Evolutionary conservation across 768 basidiomycete species (phyloP), one percentile per base, ranked within the genome.

Genomic region (Collybia sp.): DNA sequence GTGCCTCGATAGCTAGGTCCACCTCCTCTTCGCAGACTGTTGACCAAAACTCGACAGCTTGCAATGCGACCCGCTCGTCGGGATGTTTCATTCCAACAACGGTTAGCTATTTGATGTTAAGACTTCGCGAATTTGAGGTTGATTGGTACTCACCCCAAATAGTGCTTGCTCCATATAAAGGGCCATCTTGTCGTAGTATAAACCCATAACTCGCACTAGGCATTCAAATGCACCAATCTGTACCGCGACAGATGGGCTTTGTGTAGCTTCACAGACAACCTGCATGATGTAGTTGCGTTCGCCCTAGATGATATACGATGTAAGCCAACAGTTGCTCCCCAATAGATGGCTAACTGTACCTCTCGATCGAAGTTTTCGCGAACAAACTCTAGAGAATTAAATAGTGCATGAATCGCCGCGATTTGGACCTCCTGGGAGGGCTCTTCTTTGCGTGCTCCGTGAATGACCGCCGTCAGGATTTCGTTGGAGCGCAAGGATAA

Each of bases 231-330:
- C 87, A 25, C 84, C 91, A n/a, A 96, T 88, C 71, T 98, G 95
- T 31, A 98, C 93, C 31, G 76, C 65, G 2, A 87, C 80, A 1
- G 82, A 67, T 1, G 77, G 49, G 55, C 85, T 93, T 64, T 98
- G 96, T 0, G 96, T 98, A 0, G 95, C 95, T 61, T 98, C 96
- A 62, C 96, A 99, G 13, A 98, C 90, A 36, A 98, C 93, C 71
- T 99, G 96, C 96, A 99, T 99, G 66, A 99, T 98, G 71, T 96
- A 98, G 69, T 98, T 99, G 40, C 96, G 83, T 66, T 99, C 96
- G 55, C 96, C 96, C 93, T 98, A 59, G 11, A 48, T 18, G 15
- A 37, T 44, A 18, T 44, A 50, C 45, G 25, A 43, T 30, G 66
- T 19, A 42, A 20, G 53, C 44, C 45, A 18, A 17, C 20, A 36